These are phyloP conservation scores for Solanum megistacrolobum DNA, from an alignment of 257 asterid species.

Conservation along the genomic window DNA sequence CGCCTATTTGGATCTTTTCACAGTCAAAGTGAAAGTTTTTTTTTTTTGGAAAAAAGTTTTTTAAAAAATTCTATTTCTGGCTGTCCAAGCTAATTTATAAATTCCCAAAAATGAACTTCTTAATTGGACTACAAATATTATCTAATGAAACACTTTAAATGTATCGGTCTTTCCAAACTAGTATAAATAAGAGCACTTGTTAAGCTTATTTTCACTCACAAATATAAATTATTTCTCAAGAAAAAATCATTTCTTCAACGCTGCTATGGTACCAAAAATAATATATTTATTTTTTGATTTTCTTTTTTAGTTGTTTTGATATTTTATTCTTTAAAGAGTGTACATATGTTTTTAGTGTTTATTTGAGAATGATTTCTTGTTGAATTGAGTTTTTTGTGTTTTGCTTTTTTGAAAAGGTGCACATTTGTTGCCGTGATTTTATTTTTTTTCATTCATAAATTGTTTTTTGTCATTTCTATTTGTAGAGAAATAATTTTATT, in stretches of 20 bases:
- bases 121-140: not conserved
- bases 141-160: not conserved
- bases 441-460: not conserved
- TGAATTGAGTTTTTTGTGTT: not conserved
- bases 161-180: not conserved
- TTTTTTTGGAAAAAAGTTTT: too few species aligned
- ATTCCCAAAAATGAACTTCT: too few species aligned
- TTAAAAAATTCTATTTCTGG: not conserved
- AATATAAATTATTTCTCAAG: too few species aligned
- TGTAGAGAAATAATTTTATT: not conserved
- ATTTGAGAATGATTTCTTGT: not conserved
- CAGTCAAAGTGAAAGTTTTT: too few species aligned
- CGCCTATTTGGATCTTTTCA: not conserved
- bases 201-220: too few species aligned
- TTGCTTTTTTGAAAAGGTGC: not conserved
- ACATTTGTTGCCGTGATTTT: not conserved
- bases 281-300: too few species aligned
- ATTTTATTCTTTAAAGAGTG: too few species aligned
- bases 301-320: too few species aligned
- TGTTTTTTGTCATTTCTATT: too few species aligned
- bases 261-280: too few species aligned
- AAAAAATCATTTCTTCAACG: too few species aligned
- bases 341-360: not conserved
- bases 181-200: not conserved
- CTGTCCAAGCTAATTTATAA: not conserved